Evolutionary conservation across 371 early-diverging fungal genomes (phyloP).

Genomic region (Mortierella sp.): DNA sequence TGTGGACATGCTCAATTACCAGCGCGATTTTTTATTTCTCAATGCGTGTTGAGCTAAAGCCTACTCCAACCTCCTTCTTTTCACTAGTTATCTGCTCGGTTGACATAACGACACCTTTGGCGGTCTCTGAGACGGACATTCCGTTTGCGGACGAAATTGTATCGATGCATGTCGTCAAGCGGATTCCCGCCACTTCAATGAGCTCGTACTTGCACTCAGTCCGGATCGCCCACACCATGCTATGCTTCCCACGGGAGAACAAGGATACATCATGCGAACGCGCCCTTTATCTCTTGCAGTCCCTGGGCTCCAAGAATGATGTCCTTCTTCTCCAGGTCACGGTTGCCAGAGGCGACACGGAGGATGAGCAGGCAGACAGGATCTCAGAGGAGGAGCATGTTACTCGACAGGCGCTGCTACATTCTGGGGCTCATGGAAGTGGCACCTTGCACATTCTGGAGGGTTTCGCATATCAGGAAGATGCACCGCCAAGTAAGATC

Average conservation of each 20-base stretch:
- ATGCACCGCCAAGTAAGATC: background rate
- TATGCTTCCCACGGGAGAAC: slow-evolving; percentile 25
- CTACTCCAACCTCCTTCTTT: background rate
- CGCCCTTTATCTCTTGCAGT: slow-evolving; percentile 28
- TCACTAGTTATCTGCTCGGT: slow-evolving; percentile 29
- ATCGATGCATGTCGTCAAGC: slow-evolving; percentile 27
- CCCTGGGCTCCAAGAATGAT: slow-evolving; percentile 27
- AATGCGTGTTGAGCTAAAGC: background rate
- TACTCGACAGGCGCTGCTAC: slow-evolving; percentile 28
- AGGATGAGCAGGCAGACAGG: background rate
- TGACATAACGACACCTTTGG: slow-evolving; percentile 10
- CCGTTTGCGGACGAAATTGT: slow-evolving; percentile 8
- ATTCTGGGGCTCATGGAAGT: slow-evolving; percentile 16
- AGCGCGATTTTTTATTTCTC: background rate
- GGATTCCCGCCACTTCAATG: slow-evolving; percentile 18
- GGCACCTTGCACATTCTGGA: slow-evolving; percentile 29
- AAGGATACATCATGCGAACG: slow-evolving; percentile 23
- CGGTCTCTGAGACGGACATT: background rate
- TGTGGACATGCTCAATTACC: background rate
- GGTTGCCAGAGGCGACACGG: background rate
- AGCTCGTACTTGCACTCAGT: slow-evolving; percentile 16
- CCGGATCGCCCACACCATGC: slow-evolving; percentile 9
- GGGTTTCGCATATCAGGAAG: background rate
- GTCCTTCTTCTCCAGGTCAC: slow-evolving; percentile 28
- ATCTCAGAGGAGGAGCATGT: background rate